A percentile compares a stretch with the other conserved stretches of the same genome.
phyloP scores from a whole-genome alignment of 2,329 filamentous ascomycete species.

The Colletotrichum brevisporum region DNA sequence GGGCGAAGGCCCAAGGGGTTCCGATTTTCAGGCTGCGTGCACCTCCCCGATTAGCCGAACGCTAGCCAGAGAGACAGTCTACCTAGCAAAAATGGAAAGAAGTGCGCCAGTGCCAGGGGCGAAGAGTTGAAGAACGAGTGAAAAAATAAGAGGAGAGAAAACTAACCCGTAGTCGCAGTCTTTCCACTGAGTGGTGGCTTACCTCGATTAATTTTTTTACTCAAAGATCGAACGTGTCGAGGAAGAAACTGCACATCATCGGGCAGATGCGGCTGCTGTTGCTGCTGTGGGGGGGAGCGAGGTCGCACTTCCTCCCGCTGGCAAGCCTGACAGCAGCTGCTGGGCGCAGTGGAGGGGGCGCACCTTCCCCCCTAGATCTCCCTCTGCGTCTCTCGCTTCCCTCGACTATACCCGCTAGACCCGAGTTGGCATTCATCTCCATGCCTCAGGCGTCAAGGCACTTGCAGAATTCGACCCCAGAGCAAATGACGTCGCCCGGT shows the following conservation, averaged over 20 bases:
- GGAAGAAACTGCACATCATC: slow-evolving; percentile 36
- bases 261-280: slow-evolving; percentile 40
- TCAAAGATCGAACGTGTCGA: slow-evolving; percentile 19
- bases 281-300: slow-evolving; percentile 25
- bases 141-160: no score
- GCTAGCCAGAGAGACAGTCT: background rate
- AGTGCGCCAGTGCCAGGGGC: no score
- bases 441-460: slow-evolving; percentile 39
- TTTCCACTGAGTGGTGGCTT: no score
- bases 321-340: slow-evolving; percentile 1
- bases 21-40: background rate
- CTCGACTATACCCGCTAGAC: slow-evolving; percentile 32
- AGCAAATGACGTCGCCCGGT: slow-evolving; percentile 35
- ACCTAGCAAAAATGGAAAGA: background rate
- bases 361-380: slow-evolving; percentile 2
- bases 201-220: no score
- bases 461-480: slow-evolving; percentile 15
- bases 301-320: slow-evolving; percentile 20
- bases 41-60: slow-evolving; percentile 24
- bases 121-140: no score
- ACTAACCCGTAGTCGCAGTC: no score
- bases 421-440: background rate
- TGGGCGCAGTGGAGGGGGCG: background rate
- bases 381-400: slow-evolving; percentile 19
- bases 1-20: slow-evolving; percentile 7